A percentile compares a stretch with the other conserved stretches of the same genome.
Evolutionary conservation across 148 eudicot genomes (phyloP).

Genomic region (Hydrangea macrophylla): DNA sequence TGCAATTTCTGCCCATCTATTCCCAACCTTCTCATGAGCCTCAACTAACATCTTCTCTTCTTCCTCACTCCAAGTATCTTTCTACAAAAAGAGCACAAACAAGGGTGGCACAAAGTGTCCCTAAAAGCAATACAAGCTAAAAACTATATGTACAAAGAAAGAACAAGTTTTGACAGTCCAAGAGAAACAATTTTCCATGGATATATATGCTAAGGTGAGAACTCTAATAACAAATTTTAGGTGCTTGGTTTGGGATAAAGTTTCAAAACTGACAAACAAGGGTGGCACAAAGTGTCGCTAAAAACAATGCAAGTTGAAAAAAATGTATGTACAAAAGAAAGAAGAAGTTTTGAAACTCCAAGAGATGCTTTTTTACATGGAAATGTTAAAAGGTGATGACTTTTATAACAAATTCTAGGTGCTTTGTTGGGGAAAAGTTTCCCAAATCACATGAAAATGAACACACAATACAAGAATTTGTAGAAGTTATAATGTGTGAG

Average conservation of each 20-base stretch:
- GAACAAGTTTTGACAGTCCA: background rate
- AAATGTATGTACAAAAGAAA: background rate
- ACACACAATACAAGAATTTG: constrained; percentile 6
- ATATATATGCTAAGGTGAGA: background rate
- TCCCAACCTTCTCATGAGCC: constrained; percentile 55
- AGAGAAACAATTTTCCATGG: background rate
- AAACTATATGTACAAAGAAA: background rate
- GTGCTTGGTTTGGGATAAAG: constrained; percentile 11
- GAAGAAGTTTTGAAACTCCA: background rate
- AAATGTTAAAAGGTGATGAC: background rate
- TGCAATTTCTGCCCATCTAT: constrained; percentile 83
- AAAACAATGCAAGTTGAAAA: background rate
- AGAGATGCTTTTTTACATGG: background rate
- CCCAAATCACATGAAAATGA: constrained; percentile 21
- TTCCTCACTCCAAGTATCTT: constrained; percentile 71
- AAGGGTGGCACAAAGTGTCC: background rate
- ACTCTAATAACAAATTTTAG: constrained; percentile 3
- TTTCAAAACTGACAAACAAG: background rate
- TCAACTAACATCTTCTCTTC: constrained; percentile 60
- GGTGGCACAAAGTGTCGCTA: background rate
- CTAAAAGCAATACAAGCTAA: background rate
- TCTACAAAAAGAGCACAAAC: constrained; percentile 41
- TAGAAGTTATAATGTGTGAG: constrained; percentile 8
- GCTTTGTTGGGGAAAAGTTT: constrained; percentile 13
- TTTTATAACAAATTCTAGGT: constrained; percentile 8